A percentile compares a stretch with the other conserved stretches of the same genome.
phyloP scores from a whole-genome alignment of 208 protist species.

The Angomonas ambiguus region DNA sequence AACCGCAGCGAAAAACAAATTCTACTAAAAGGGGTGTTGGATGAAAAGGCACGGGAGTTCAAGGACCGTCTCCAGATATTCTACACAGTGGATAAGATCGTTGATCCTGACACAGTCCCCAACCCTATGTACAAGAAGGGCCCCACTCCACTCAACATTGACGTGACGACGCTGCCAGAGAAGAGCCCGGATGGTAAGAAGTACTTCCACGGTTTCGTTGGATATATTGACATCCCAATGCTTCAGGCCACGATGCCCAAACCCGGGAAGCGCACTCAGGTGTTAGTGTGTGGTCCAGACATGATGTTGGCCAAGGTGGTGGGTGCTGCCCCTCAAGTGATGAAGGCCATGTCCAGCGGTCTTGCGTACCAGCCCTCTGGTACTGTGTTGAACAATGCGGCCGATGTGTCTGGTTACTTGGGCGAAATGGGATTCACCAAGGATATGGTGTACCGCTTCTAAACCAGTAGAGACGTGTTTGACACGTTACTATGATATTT shows the following conservation, averaged over 20 bases:
- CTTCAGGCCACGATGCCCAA: conserved; percentile 74
- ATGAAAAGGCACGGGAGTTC: conserved; percentile 52
- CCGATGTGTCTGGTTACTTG: conserved; percentile 70
- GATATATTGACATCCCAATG: conserved; percentile 69
- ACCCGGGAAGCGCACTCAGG: conserved; percentile 54
- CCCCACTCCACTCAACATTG: conserved; percentile 20
- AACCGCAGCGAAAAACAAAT: conserved; percentile 92
- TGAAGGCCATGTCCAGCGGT: conserved; percentile 69
- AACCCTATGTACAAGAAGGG: conserved; percentile 42
- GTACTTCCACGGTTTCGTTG: conserved; percentile 74
- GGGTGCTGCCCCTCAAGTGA: conserved; percentile 45
- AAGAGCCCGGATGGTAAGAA: conserved; percentile 37
- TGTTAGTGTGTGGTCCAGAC: conserved; percentile 87
- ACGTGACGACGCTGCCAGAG: conserved; percentile 30
- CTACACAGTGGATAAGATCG: conserved; percentile 81
- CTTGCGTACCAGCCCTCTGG: conserved; percentile 71
- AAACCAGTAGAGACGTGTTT: too few species aligned
- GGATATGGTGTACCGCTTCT: conserved; percentile 87
- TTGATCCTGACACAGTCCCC: conserved; percentile 36
- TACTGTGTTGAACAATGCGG: conserved; percentile 69
- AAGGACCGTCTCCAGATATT: conserved; percentile 78
- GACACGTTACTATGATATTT: neutral
- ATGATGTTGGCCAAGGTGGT: conserved; percentile 77
- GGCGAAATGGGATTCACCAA: conserved; percentile 69
- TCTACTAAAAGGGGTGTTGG: conserved; percentile 85